Evolutionary conservation across 805 yeast species (phyloP), one percentile per base, ranked within the genome.

Genomic region (Yamadazyma tumulicola): DNA sequence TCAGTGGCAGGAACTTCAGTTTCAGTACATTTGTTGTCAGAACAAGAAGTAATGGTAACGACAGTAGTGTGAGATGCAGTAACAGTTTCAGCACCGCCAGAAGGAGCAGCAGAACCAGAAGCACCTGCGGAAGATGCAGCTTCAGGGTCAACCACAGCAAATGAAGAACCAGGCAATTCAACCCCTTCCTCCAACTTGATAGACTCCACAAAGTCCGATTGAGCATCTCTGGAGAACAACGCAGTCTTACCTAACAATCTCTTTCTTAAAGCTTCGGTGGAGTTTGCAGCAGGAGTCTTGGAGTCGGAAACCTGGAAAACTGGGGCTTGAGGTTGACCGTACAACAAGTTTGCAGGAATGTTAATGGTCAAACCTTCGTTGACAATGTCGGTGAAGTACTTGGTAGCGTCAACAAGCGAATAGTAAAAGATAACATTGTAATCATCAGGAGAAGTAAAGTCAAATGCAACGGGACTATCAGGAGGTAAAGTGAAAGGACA

Each of bases 261-360:
- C 65, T 57, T 52, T 51, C 64, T 54, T 56, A 62, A 49, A 19
- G 64, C 62, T 39, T 58, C 56, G 41, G 70, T 59, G 20, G 69
- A 61, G 59, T 65, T 65, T 19, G 62, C 41, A 24, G 53, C 46
- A 28, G 67, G 62, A 10, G 49, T 25, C 45, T 53, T 35, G 13
- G 44, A 40, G 14, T 38, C 49, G 34, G 48, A 54, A 31, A 63
- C 59, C 27, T 52, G 55, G 57, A 37, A 60, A 17, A 53, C 41
- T n/a, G 59, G 51, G 15, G 54, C 51, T 34, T 49, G 29, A 7
- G 52, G 49, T 10, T 31, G 24, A 28, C 47, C 52, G 51, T 48
- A 59, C 38, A 64, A 48, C 24, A 32, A 34, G 17, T 26, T 49
- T 37, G 71, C 71, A 31, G 69, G 59, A 37, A 61, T 46, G 14